Evolutionary conservation across 768 basidiomycete species (phyloP).

Genomic region (Guyanaporus albipodus): DNA sequence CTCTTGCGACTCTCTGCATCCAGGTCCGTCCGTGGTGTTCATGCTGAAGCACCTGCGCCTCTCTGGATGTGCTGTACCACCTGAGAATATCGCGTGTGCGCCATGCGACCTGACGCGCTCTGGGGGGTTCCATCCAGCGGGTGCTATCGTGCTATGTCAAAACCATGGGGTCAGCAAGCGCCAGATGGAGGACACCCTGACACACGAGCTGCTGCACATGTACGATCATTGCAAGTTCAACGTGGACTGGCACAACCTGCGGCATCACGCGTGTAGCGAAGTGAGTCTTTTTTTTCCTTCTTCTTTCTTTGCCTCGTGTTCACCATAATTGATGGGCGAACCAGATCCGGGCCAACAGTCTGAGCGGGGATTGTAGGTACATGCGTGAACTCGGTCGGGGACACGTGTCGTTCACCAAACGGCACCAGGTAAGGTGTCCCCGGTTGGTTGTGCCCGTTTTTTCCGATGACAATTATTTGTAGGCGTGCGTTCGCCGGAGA

Average conservation of each 20-base stretch:
- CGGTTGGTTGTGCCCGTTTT: conserved; percentile 7
- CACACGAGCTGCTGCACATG: conserved; percentile 93
- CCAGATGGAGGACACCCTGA: conserved; percentile 90
- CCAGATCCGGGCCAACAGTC: conserved; percentile 95
- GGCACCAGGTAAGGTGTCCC: conserved; percentile 73
- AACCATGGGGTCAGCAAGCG: conserved; percentile 75
- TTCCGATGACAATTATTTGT: conserved; percentile 9
- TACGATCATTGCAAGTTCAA: conserved; percentile 96
- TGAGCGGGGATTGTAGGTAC: conserved; percentile 92
- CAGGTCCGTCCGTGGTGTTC: conserved; percentile 85
- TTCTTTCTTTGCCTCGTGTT: too few relatives aligned
- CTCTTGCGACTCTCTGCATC: neutral
- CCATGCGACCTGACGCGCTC: conserved; percentile 73
- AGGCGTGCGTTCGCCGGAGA: conserved; percentile 89
- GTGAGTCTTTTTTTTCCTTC: conserved; percentile 41
- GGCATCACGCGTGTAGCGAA: conserved; percentile 97
- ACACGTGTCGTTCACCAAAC: conserved; percentile 79
- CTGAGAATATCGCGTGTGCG: conserved; percentile 73
- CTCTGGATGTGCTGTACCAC: conserved; percentile 65
- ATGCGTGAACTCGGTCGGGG: conserved; percentile 77
- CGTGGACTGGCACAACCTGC: conserved; percentile 84
- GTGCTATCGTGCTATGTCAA: conserved; percentile 82
- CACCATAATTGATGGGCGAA: too few relatives aligned
- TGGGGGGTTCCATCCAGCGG: conserved; percentile 83
- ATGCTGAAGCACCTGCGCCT: conserved; percentile 88